phyloP scores from a whole-genome alignment of 1,284 basidiomycete genomes.

The Sporisorium sorghi region DNA sequence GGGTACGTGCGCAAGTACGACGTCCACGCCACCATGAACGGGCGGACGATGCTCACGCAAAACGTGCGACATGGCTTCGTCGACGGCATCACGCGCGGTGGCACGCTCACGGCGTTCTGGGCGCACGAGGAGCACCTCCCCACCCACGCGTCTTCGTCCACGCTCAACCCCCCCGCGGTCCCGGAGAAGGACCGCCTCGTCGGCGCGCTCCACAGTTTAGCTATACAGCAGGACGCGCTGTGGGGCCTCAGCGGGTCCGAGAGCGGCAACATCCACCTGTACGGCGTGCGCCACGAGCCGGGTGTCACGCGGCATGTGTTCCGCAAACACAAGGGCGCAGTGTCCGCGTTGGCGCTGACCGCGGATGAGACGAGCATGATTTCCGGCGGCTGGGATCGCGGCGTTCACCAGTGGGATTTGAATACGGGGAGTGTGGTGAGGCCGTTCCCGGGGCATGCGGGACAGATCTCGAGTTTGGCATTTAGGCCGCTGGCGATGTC shows the following conservation, averaged over 20 bases:
- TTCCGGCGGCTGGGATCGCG: conserved; percentile 94
- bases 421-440: conserved; percentile 86
- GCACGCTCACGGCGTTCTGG: conserved; percentile 90
- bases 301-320: conserved; percentile 83
- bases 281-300: conserved; percentile 90
- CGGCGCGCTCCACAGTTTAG: conserved; percentile 64
- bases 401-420: conserved; percentile 96
- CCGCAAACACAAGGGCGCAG: conserved; percentile 77
- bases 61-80: conserved; percentile 91
- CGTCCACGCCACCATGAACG: conserved; percentile 86
- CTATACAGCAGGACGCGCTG: conserved; percentile 61
- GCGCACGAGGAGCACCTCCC: conserved; percentile 69
- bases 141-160: conserved; percentile 7
- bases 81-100: conserved; percentile 90
- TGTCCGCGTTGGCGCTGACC: conserved; percentile 85
- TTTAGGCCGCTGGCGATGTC: conserved; percentile 76
- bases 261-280: conserved; percentile 76
- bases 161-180: neutral
- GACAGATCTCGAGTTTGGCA: conserved; percentile 85
- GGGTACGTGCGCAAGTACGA: conserved; percentile 95
- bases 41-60: conserved; percentile 86
- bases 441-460: conserved; percentile 83
- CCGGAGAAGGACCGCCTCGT: conserved; percentile 52
- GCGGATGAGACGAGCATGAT: conserved; percentile 85
- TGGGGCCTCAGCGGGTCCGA: conserved; percentile 65